A percentile compares a stretch with the other conserved stretches of the same genome.
These are phyloP conservation scores for Apiosordaria backusii DNA, from an alignment of 495 filamentous ascomycete species.

Conservation along the genomic window DNA sequence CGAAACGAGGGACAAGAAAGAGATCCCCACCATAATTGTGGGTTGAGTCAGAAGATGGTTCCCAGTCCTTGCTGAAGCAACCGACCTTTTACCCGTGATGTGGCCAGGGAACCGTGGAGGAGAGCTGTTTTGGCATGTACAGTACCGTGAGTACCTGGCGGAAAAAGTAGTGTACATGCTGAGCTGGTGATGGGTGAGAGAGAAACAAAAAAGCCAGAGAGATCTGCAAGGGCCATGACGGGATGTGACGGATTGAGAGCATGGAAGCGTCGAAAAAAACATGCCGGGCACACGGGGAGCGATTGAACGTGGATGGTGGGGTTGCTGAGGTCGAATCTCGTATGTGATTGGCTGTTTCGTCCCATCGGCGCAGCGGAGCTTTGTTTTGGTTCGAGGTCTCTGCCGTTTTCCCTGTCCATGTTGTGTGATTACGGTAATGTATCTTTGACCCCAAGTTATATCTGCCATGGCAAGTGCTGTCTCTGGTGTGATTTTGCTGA, in stretches of 20 bases:
- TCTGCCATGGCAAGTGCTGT: too few species aligned
- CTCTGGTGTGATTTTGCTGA: neutral
- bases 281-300: neutral
- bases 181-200: too few species aligned
- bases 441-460: neutral
- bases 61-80: constrained; percentile 6
- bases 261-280: constrained; percentile 4
- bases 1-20: constrained; percentile 2
- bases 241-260: constrained; percentile 21
- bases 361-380: constrained; percentile 23
- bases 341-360: constrained; percentile 12
- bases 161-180: too few species aligned
- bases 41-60: constrained; percentile 9
- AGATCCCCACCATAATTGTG: constrained; percentile 16
- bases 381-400: neutral
- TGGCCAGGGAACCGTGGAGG: constrained; percentile 8
- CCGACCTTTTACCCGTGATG: constrained; percentile 10
- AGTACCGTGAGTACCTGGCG: neutral
- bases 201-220: neutral
- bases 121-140: neutral
- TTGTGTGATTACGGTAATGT: neutral
- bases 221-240: constrained; percentile 22
- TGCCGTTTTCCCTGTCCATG: constrained; percentile 1
- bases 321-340: neutral
- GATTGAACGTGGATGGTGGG: constrained; percentile 12